A percentile compares a stretch with the other conserved stretches of the same genome.
phyloP scores from a whole-genome alignment of 139 green algal species.

The Volvox reticuliferus region DNA sequence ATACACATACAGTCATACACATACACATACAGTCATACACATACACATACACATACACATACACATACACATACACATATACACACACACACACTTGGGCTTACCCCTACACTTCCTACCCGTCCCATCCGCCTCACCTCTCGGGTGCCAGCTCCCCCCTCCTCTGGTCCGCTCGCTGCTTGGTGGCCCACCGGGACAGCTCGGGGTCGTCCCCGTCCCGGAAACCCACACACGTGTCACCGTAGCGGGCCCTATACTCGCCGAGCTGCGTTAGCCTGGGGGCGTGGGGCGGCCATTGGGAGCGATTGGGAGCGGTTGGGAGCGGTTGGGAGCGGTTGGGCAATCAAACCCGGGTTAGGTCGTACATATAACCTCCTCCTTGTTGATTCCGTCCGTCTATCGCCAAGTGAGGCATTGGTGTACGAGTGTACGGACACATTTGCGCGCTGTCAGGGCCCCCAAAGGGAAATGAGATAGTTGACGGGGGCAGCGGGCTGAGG shows the following conservation, averaged over 20 bases:
- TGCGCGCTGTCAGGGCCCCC: too few species aligned
- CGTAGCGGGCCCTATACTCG: constrained; percentile 66
- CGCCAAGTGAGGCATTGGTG: too few species aligned
- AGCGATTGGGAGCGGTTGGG: not conserved
- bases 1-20: not conserved
- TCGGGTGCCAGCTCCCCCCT: not conserved
- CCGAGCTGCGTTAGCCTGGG: constrained; percentile 61
- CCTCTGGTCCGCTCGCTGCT: constrained; percentile 61
- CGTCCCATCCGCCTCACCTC: not conserved
- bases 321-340: not conserved
- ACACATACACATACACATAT: not conserved
- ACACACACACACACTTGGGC: not conserved
- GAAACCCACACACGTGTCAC: constrained; percentile 75
- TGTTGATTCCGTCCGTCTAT: too few species aligned
- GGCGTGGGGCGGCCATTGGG: not conserved
- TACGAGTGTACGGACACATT: too few species aligned
- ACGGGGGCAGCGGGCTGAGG: not conserved
- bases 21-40: not conserved
- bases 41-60: not conserved
- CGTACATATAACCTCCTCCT: too few species aligned
- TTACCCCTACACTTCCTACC: not conserved
- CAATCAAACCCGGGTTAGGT: too few species aligned
- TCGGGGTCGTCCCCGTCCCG: constrained; percentile 71
- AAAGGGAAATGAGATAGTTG: too few species aligned
- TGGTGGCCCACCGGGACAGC: constrained; percentile 72